phyloP scores from a whole-genome alignment of 768 basidiomycete species.

The Rhodotorula paludigena region DNA sequence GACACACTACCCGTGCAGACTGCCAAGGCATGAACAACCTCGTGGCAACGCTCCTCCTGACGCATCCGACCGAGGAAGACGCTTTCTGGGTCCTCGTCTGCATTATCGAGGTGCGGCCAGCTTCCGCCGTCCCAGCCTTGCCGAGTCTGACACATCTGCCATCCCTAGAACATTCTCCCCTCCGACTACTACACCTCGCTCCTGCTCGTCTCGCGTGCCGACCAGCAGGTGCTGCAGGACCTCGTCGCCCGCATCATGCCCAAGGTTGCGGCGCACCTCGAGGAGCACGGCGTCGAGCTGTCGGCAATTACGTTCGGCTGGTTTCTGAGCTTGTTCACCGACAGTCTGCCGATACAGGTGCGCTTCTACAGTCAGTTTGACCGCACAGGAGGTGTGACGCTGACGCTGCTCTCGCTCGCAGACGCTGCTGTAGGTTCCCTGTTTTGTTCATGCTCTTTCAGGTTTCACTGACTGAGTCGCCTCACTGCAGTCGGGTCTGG shows the following conservation, averaged over 20 bases:
- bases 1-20: constrained; percentile 7
- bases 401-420: not conserved
- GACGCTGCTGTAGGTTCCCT: not conserved
- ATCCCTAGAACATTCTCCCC: constrained; percentile 62
- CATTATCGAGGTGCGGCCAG: constrained; percentile 60
- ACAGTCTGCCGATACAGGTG: constrained; percentile 91
- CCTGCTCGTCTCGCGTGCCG: constrained; percentile 85
- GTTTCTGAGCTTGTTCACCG: constrained; percentile 94
- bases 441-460: no score
- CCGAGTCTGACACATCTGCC: not conserved
- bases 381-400: no score
- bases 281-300: constrained; percentile 77
- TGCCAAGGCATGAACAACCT: constrained; percentile 79
- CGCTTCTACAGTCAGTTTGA: constrained; percentile 30
- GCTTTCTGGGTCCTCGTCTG: constrained; percentile 92
- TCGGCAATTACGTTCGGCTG: constrained; percentile 96
- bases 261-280: constrained; percentile 59
- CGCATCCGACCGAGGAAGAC: constrained; percentile 91
- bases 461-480: not conserved
- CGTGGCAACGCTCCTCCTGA: constrained; percentile 85
- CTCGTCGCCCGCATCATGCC: constrained; percentile 57
- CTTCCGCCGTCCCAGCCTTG: not conserved
- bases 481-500: constrained; percentile 78
- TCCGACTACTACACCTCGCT: constrained; percentile 90
- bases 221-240: constrained; percentile 82